Evolutionary conservation across 192 early-diverging fungal genomes (phyloP).

Genomic region (Umbelopsis sp.): DNA sequence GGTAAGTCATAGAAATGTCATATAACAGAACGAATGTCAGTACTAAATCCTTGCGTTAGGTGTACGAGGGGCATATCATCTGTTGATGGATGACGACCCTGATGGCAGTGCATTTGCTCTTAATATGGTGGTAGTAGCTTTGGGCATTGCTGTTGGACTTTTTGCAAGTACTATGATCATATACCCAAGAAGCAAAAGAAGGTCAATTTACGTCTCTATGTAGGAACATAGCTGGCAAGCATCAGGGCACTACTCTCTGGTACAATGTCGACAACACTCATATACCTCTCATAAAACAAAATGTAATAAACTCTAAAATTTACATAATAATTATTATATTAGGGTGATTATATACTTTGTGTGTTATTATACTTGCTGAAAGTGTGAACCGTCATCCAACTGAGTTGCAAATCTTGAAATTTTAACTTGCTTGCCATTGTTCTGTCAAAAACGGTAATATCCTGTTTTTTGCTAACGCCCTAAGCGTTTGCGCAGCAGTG

Average conservation of each 20-base stretch:
- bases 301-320: too few relatives aligned
- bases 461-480: neutral
- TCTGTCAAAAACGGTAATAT: too few relatives aligned
- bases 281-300: too few relatives aligned
- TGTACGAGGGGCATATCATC: conserved; percentile 29
- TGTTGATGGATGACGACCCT: conserved; percentile 30
- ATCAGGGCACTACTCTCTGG: too few relatives aligned
- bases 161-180: conserved; percentile 48
- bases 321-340: too few relatives aligned
- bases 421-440: too few relatives aligned
- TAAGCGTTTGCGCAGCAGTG: neutral
- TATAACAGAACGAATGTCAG: neutral
- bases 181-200: conserved; percentile 29
- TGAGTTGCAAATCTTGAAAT: too few relatives aligned
- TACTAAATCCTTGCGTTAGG: neutral
- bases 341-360: too few relatives aligned
- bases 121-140: conserved; percentile 46
- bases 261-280: too few relatives aligned
- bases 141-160: conserved; percentile 48
- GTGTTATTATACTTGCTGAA: too few relatives aligned
- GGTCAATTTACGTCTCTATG: conserved; percentile 13
- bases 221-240: neutral
- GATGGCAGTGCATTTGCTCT: conserved; percentile 42
- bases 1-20: conserved; percentile 24
- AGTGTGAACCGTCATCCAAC: too few relatives aligned